Evolutionary conservation across 805 yeast genomes (phyloP).

Genomic region (Ogataea paradorogensis): DNA sequence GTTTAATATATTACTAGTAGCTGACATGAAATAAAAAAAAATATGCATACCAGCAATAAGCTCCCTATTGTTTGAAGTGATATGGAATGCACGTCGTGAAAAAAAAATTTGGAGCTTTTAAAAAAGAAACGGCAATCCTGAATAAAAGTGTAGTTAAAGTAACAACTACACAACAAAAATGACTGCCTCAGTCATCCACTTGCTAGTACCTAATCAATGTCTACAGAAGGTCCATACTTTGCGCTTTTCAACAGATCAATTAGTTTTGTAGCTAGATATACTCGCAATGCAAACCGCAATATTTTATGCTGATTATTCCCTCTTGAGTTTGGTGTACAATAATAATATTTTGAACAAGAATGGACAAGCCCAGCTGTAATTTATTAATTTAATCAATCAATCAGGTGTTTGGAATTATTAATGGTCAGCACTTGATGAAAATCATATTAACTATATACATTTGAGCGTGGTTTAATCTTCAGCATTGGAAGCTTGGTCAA

Average conservation of each 20-base stretch:
- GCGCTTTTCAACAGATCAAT: too few species aligned
- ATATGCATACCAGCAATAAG: conserved; percentile 1
- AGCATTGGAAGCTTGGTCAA: too few species aligned
- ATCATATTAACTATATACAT: too few species aligned
- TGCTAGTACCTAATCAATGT: too few species aligned
- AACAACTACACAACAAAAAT: too few species aligned
- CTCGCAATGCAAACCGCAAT: too few species aligned
- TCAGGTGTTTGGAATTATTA: background rate
- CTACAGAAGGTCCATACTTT: too few species aligned
- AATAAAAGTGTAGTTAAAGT: too few species aligned
- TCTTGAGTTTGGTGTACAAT: background rate
- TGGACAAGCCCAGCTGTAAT: background rate
- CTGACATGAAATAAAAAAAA: conserved; percentile 8
- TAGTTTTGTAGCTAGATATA: too few species aligned
- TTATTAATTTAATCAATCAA: background rate
- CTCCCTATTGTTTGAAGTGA: background rate
- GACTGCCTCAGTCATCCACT: too few species aligned
- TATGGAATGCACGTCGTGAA: conserved; percentile 4
- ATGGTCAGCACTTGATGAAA: background rate
- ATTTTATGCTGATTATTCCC: background rate
- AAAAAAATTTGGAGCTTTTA: conserved; percentile 2
- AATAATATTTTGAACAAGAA: background rate
- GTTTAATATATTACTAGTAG: conserved; percentile 1
- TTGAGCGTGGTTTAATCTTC: background rate
- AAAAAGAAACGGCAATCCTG: conserved; percentile 3